Evolutionary conservation across 1,284 basidiomycete species (phyloP), one percentile per base, ranked within the genome.

Genomic region (Waitea zeae): DNA sequence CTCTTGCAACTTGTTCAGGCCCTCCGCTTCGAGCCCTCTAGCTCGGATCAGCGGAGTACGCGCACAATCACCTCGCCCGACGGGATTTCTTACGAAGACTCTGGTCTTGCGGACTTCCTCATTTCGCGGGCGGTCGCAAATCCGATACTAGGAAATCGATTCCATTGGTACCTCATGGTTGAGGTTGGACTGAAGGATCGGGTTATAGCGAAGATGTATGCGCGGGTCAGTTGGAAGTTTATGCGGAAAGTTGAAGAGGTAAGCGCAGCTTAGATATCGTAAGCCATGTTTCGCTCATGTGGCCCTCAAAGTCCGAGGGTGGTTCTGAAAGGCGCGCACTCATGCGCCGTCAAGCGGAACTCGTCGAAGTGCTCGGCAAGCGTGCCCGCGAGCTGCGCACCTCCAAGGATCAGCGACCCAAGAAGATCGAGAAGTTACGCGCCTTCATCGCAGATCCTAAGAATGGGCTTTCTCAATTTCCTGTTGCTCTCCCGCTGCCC

Each of bases 141-240:
- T 47, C 64, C 67, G 1, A 67, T 89, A 0, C 62, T 98, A 1
- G 93, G 90, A 0, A 97, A 96, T 47, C 71, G 84, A 18, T 65
- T 98, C 40, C 83, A 95, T 50, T 98, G 95, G 95, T 99, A 98
- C 47, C 71, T 98, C 36, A 87, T 88, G 67, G 93, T 98, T 3
- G 95, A 98, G 53, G 79, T 75, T 17, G 69, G 70, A 5, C 57
- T 77, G 22, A 78, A 84, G 44, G 87, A 90, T 49, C 73, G 76
- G 35, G 59, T 75, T 17, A 74, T 83, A 49, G 86, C 86, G 2
- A 86, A 86, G 59, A 86, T 97, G 76, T 99, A 90, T 49, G 82
- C 76, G 1, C 70, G 79, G 34, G 86, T 98, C 1, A 83, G 86
- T 7, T 84, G 72, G 55, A 80, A 78, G 39, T 97, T 89, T 49